These are phyloP conservation scores for Hippophae rhamnoides DNA, from an alignment of 306 rosid genomes.

Conservation along the genomic window DNA sequence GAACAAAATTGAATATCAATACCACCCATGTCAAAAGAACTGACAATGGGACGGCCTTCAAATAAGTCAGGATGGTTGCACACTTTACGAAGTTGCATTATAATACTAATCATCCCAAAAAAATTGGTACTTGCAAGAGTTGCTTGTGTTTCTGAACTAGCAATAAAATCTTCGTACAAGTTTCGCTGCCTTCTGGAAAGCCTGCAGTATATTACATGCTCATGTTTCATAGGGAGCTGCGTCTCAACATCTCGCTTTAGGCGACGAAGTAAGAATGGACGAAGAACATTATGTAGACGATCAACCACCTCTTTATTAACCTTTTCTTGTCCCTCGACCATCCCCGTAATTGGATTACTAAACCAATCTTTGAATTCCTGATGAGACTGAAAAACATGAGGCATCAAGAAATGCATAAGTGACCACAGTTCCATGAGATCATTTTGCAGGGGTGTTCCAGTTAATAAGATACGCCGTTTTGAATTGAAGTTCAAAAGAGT, in stretches of 20 bases:
- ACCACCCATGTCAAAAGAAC: constrained; percentile 87
- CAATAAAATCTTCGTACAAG: constrained; percentile 92
- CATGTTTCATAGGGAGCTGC: constrained; percentile 89
- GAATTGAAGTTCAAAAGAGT: constrained; percentile 94
- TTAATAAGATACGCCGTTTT: constrained; percentile 82
- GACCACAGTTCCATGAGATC: constrained; percentile 99
- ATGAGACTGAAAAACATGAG: constrained; percentile 95
- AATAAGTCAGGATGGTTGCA: constrained; percentile 98
- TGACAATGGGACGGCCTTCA: constrained; percentile 98
- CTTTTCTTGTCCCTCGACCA: constrained; percentile 99
- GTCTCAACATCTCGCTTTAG: constrained; percentile 92
- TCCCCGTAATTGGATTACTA: constrained; percentile 95
- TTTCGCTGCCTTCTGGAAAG: constrained; percentile 94
- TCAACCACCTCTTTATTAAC: constrained; percentile 97
- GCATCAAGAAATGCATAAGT: constrained; percentile 99
- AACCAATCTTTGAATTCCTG: constrained; percentile 99
- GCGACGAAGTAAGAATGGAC: constrained; percentile 93
- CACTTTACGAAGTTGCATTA: constrained; percentile 98
- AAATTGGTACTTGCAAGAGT: constrained; percentile 90
- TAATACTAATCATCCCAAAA: constrained; percentile 92
- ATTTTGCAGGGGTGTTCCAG: constrained; percentile 95
- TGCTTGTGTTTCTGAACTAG: constrained; percentile 92
- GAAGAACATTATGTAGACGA: constrained; percentile 95
- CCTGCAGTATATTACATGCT: constrained; percentile 89
- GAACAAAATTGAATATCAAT: constrained; percentile 70